Conservation (phyloP, 306 rosid genomes). For the Sesbania bispinosa region DNA sequence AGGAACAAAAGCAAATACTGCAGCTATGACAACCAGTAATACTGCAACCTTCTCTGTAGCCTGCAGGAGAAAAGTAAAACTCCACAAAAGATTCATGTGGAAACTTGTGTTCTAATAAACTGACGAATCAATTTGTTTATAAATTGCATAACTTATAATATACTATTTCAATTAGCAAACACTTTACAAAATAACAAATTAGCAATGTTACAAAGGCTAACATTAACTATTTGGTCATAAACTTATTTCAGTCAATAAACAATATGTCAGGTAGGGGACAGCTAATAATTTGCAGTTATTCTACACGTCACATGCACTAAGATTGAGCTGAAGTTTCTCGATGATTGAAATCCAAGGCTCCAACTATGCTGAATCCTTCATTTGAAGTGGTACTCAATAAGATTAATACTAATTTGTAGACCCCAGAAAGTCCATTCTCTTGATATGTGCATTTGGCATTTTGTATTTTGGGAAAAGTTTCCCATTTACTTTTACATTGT, state of each 20-base stretch:
- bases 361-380: neutral
- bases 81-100: neutral
- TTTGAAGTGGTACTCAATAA: neutral
- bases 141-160: neutral
- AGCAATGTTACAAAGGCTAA: neutral
- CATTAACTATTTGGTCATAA: neutral
- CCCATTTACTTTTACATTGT: neutral
- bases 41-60: constrained; percentile 75
- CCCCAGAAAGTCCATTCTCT: neutral
- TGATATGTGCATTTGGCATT: neutral
- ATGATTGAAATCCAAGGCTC: neutral
- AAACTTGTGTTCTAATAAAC: neutral
- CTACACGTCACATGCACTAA: neutral
- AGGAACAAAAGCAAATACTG: constrained; percentile 66
- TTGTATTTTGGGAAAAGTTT: neutral
- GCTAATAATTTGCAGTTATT: neutral
- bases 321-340: neutral
- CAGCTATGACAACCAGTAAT: constrained; percentile 55
- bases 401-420: neutral
- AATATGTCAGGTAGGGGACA: neutral
- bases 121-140: neutral
- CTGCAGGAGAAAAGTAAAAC: constrained; percentile 39
- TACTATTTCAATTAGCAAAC: too few species aligned
- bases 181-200: neutral
- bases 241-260: neutral